Evolutionary conservation across 306 rosid species (phyloP).

Genomic region (Benincasa hispida): DNA sequence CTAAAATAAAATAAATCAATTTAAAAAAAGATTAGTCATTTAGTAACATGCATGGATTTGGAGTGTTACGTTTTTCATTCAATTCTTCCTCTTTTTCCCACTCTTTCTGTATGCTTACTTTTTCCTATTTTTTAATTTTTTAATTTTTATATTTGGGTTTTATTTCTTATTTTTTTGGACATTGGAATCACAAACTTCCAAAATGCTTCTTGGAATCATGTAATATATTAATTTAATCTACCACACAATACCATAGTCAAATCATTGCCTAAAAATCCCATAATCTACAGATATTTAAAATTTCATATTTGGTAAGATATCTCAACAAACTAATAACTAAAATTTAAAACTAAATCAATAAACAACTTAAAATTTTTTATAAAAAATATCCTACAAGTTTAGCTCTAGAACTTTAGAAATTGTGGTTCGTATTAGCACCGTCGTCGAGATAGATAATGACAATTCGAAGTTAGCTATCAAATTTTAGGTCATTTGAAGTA

Average conservation of each 20-base stretch:
- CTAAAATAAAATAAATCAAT: neutral
- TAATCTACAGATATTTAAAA: too few relatives aligned
- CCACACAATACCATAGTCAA: neutral
- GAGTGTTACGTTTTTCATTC: conserved; percentile 7
- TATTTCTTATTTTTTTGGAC: neutral
- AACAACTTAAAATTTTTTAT: too few relatives aligned
- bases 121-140: neutral
- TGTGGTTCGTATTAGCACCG: too few relatives aligned
- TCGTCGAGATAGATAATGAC: too few relatives aligned
- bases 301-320: too few relatives aligned
- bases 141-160: neutral
- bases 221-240: neutral
- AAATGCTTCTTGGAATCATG: neutral
- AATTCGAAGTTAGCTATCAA: too few relatives aligned
- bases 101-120: neutral
- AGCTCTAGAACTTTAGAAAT: too few relatives aligned
- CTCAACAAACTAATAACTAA: too few relatives aligned
- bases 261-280: neutral
- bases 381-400: too few relatives aligned
- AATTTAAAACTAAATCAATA: too few relatives aligned
- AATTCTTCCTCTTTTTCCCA: neutral
- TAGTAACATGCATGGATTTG: conserved; percentile 7
- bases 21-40: neutral
- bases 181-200: neutral
- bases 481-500: too few relatives aligned